phyloP scores from a whole-genome alignment of 1,284 basidiomycete species.

The Papiliotrema fonsecae region DNA sequence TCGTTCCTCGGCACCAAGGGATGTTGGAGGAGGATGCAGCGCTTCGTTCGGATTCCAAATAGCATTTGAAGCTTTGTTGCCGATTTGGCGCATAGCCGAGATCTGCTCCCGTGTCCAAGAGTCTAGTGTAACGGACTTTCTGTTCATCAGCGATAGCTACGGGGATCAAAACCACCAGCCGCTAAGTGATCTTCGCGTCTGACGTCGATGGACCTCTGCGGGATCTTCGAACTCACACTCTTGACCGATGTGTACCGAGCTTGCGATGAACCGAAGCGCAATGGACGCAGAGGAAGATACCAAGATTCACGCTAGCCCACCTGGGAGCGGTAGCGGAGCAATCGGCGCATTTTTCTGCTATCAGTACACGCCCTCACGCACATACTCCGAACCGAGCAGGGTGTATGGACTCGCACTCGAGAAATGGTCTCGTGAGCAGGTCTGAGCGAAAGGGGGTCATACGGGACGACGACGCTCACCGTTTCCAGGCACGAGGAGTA shows the following conservation, averaged over 20 bases:
- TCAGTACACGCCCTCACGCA: neutral
- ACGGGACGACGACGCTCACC: conserved; percentile 21
- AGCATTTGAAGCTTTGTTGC: conserved; percentile 40
- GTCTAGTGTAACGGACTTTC: conserved; percentile 47
- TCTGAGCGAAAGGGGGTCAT: neutral
- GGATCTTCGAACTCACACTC: conserved; percentile 32
- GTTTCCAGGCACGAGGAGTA: conserved; percentile 42
- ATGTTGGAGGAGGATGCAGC: conserved; percentile 37
- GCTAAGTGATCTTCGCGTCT: neutral
- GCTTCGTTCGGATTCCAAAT: conserved; percentile 44
- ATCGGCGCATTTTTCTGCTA: conserved; percentile 45
- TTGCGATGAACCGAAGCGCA: conserved; percentile 45
- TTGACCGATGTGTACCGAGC: conserved; percentile 45
- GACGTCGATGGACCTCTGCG: neutral
- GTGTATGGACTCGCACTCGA: neutral
- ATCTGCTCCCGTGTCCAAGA: conserved; percentile 47
- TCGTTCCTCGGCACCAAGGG: conserved; percentile 32
- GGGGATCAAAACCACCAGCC: neutral
- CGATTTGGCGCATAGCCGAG: conserved; percentile 30
- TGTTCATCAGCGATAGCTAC: conserved; percentile 6
- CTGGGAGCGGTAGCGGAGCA: conserved; percentile 40
- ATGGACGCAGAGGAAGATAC: conserved; percentile 41
- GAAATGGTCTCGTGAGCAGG: neutral
- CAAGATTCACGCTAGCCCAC: conserved; percentile 46
- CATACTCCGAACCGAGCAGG: neutral